Evolutionary conservation across 2,329 filamentous ascomycete species (phyloP), one percentile per base, ranked within the genome.

Genomic region (Diaporthe longicolla): DNA sequence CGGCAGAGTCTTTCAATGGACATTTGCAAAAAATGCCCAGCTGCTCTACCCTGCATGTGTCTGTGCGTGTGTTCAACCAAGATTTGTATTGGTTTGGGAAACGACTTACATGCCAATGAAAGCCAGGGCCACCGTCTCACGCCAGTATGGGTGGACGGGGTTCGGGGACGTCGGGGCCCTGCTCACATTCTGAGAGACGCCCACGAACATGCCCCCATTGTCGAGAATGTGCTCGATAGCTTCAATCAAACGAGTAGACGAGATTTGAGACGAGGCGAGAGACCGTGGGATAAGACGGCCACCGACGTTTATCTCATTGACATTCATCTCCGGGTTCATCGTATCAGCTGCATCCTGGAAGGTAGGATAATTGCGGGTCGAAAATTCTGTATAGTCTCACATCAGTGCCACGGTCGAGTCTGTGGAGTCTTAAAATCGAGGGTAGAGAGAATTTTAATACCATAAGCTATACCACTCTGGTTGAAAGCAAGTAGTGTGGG

Each of bases 271-370:
- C 32, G 66, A 40, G 11, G 35, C 52, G 29, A 59, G 61, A 19
- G 29, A 48, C 1, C 32, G 43, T 4, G 71, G 71, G n/a, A 73
- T 69, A 10, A 73, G 63, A 13, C 63, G 61, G 54, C 71, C 71
- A 21, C 71, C 71, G 13, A 69, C 17, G 9, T 54, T 73, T 32
- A 59, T 26, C 11, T 73, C 61, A 10, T n/a, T 52, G 8, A 73
- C 52, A 2, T 59, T 69, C n/a, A 59, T 69, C 2, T 58, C n/a
- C 4, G 61, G 71, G n/a, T 43, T 54, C 54, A 73, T 59, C 19
- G 71, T 19, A 2, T 54, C 13, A 13, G 32, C 69, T 15, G 71
- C 43, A 37, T 69, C 52, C 21, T 48, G 65, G 43, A 43, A 69
- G 52, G 59, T 11, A 15, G 35, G 32, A 26, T 69, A 55, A 26